Evolutionary conservation across 352 stramenopile genomes (phyloP).

Genomic region (Globisporangium paddicum): DNA sequence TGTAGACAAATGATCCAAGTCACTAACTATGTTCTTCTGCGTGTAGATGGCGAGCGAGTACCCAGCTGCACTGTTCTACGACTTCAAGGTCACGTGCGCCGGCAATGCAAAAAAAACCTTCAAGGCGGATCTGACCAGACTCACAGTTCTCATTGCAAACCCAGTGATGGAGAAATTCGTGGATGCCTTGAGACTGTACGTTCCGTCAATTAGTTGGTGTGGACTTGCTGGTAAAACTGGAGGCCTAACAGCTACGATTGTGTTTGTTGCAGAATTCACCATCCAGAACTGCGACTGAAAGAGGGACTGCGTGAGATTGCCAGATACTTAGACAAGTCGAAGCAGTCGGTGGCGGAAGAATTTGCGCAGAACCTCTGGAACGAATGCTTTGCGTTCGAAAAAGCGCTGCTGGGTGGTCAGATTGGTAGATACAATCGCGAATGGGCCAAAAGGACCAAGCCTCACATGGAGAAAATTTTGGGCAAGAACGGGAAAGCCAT

Average conservation of each 20-base stretch:
- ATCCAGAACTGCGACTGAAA: constrained; percentile 76
- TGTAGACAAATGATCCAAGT: too few relatives aligned
- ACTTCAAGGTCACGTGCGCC: constrained; percentile 68
- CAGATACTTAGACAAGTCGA: constrained; percentile 55
- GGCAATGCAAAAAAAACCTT: constrained; percentile 25
- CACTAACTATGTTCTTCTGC: not conserved
- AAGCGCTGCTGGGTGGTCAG: constrained; percentile 37
- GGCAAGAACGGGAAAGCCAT: constrained; percentile 55
- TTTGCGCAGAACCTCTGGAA: constrained; percentile 43
- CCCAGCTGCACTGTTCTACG: constrained; percentile 71
- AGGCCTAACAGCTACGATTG: not conserved
- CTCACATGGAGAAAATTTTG: constrained; percentile 71
- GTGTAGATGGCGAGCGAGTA: constrained; percentile 70
- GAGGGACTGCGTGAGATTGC: constrained; percentile 67
- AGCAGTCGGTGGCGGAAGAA: constrained; percentile 21
- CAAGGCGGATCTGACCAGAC: constrained; percentile 43
- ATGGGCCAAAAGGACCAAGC: constrained; percentile 45
- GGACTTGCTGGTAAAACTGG: not conserved
- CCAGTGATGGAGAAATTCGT: constrained; percentile 82
- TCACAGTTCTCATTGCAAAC: constrained; percentile 54
- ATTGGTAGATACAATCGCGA: constrained; percentile 79
- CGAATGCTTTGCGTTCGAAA: constrained; percentile 59
- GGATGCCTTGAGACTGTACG: constrained; percentile 63
- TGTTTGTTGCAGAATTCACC: constrained; percentile 50
- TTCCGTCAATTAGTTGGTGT: not conserved